Conservation (phyloP, 2,329 filamentous ascomycete genomes). For the Coleophoma cylindrospora region DNA sequence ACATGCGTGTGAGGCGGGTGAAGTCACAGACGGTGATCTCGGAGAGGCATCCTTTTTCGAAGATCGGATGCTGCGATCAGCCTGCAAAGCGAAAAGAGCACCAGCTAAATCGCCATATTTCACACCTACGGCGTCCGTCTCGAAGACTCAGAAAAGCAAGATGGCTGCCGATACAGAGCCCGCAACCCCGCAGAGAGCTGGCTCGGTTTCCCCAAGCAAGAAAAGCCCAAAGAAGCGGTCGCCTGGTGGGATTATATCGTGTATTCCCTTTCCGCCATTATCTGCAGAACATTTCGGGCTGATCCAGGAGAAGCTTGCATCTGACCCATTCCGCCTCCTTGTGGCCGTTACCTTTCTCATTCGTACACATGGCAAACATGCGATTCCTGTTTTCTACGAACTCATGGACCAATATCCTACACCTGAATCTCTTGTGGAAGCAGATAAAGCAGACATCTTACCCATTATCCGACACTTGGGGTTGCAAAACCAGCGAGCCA, state of each 20-base stretch:
- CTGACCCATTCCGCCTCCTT: conserved; percentile 74
- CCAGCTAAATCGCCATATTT: conserved; percentile 27
- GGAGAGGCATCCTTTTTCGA: too few relatives aligned
- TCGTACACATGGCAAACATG: conserved; percentile 67
- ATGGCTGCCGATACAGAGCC: background rate
- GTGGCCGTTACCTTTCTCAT: conserved; percentile 83
- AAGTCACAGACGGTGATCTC: too few relatives aligned
- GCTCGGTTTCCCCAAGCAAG: background rate
- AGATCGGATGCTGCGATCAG: background rate
- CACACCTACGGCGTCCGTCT: conserved; percentile 4
- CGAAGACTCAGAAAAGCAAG: conserved; percentile 3
- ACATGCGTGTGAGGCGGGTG: too few relatives aligned
- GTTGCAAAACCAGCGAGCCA: conserved; percentile 62
- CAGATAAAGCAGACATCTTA: conserved; percentile 50
- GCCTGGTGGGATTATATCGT: conserved; percentile 34
- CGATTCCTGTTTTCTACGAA: conserved; percentile 69
- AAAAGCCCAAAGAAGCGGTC: conserved; percentile 12
- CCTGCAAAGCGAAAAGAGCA: conserved; percentile 13
- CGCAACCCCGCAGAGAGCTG: background rate
- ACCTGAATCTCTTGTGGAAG: conserved; percentile 54
- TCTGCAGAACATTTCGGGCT: conserved; percentile 64
- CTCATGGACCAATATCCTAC: conserved; percentile 67
- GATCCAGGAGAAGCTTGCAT: conserved; percentile 74
- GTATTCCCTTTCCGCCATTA: conserved; percentile 64
- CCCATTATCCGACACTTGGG: conserved; percentile 66